Evolutionary conservation across 31 red algal genomes (phyloP).

Genomic region (Asparagopsis taxiformis): DNA sequence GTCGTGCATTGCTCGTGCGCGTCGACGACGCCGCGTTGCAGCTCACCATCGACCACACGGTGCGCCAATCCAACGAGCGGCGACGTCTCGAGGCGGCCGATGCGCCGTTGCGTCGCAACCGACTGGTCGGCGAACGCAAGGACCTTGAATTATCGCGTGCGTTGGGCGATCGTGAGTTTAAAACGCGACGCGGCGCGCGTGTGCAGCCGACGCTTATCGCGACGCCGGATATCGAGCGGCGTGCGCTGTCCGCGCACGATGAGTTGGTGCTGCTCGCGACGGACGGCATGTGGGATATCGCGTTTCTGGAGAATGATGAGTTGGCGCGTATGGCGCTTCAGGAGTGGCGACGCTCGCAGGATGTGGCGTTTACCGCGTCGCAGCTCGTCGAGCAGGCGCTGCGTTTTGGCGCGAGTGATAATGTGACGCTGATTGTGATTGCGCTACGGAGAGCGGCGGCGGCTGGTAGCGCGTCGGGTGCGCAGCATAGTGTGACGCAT

Average conservation of each 20-base stretch:
- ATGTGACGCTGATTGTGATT: not conserved
- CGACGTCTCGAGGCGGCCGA: not conserved
- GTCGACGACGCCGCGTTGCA: not conserved
- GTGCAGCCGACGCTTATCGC: too few species aligned
- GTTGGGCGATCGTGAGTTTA: slow-evolving; percentile 3
- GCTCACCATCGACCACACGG: not conserved
- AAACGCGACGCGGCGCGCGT: not conserved
- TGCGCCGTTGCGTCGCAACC: not conserved
- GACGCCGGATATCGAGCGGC: not conserved
- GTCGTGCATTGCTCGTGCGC: slow-evolving; percentile 14
- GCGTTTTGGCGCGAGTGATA: not conserved
- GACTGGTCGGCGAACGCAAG: not conserved
- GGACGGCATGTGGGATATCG: slow-evolving; percentile 8
- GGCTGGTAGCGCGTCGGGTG: too few species aligned
- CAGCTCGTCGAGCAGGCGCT: not conserved
- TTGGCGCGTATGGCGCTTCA: not conserved
- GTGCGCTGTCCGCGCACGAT: not conserved
- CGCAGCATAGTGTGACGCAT: too few species aligned
- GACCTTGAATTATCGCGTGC: slow-evolving; percentile 2
- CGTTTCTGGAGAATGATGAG: not conserved
- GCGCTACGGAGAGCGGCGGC: not conserved
- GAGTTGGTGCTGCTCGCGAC: slow-evolving; percentile 4
- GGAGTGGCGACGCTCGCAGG: too few species aligned
- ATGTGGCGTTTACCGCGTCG: not conserved
- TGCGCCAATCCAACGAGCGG: not conserved